A percentile compares a stretch with the other conserved stretches of the same genome.
Conservation (phyloP, 306 rosid genomes). For the Lotus japonicus region DNA sequence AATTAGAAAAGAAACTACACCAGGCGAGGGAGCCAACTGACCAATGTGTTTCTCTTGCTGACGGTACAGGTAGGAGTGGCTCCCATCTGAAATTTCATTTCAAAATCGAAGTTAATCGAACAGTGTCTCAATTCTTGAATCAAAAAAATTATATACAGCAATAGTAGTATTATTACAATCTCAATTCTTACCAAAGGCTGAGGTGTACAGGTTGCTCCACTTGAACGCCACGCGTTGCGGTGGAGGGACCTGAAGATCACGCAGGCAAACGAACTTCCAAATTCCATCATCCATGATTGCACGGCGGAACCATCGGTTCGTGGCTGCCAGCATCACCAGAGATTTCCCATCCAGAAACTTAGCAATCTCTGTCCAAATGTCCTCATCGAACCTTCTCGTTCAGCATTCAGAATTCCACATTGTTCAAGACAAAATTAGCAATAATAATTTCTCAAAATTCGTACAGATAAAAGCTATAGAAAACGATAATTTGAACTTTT, state of each 20-base stretch:
- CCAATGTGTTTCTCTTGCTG: constrained; percentile 88
- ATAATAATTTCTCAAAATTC: neutral
- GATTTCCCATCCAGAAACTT: constrained; percentile 79
- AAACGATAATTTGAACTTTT: neutral
- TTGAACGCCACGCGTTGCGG: constrained; percentile 52
- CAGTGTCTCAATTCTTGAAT: neutral
- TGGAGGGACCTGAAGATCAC: constrained; percentile 81
- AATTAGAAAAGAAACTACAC: neutral
- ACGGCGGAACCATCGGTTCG: constrained; percentile 71
- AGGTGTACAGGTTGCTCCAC: constrained; percentile 73
- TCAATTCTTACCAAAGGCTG: constrained; percentile 52
- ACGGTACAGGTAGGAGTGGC: constrained; percentile 81
- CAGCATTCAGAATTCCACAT: constrained; percentile 2
- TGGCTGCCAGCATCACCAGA: constrained; percentile 70
- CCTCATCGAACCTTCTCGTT: constrained; percentile 65
- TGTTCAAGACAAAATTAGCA: neutral
- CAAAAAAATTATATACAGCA: too few species aligned
- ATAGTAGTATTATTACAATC: neutral
- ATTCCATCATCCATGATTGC: constrained; percentile 62
- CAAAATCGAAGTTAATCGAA: constrained; percentile 4
- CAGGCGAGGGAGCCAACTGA: constrained; percentile 29
- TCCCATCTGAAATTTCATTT: constrained; percentile 59
- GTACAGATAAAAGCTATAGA: neutral
- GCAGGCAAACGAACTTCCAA: constrained; percentile 75
- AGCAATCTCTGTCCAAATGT: constrained; percentile 90